These are phyloP conservation scores for Papiliotrema nemorosa DNA, from an alignment of 1,284 basidiomycete species.

Conservation along the genomic window DNA sequence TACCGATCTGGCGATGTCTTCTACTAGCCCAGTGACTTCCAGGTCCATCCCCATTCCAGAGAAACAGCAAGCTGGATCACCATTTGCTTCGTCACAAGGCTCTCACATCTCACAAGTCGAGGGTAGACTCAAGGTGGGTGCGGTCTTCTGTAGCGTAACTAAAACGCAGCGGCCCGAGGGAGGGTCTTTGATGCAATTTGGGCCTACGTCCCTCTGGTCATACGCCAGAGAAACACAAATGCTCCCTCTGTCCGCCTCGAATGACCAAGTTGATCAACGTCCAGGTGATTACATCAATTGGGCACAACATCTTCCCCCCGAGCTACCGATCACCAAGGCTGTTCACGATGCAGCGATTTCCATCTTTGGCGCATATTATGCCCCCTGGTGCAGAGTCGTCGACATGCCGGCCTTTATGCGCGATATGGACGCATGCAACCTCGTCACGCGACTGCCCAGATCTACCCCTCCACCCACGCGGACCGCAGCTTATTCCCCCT, in stretches of 20 bases:
- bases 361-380: constrained; percentile 16
- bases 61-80: background rate
- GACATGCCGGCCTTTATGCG: constrained; percentile 17
- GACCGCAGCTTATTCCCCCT: constrained; percentile 18
- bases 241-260: background rate
- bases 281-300: constrained; percentile 13
- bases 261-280: background rate
- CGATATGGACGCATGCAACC: constrained; percentile 9
- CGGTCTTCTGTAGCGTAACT: background rate
- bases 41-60: background rate
- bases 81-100: background rate
- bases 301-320: constrained; percentile 9
- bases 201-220: constrained; percentile 24
- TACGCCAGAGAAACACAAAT: background rate
- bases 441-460: background rate
- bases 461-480: constrained; percentile 4
- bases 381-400: constrained; percentile 17
- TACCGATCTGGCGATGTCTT: background rate
- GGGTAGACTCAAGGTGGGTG: constrained; percentile 5
- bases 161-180: constrained; percentile 10
- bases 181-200: constrained; percentile 20
- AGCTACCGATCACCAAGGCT: constrained; percentile 3
- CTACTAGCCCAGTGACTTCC: background rate
- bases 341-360: constrained; percentile 14
- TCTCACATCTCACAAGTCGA: constrained; percentile 3